Percentiles rank a stretch among this genome's conserved stretches.
Conservation (phyloP, 1,284 basidiomycete species). For the Malassezia nana region DNA sequence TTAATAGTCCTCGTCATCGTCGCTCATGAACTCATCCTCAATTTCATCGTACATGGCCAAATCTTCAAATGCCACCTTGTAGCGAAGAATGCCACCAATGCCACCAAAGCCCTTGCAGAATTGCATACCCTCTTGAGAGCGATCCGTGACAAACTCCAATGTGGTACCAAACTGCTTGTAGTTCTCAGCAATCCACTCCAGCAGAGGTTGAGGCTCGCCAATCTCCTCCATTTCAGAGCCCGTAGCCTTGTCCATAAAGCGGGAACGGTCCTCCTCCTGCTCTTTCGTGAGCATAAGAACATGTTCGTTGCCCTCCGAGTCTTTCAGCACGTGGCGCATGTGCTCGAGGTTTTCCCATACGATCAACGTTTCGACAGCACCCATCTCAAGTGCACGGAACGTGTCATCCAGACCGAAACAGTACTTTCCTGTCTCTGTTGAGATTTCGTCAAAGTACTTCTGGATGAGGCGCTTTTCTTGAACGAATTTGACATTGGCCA, state of each 20-base stretch:
- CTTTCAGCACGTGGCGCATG: slow-evolving; percentile 37
- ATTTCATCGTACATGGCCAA: slow-evolving; percentile 42
- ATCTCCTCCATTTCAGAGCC: slow-evolving; percentile 86
- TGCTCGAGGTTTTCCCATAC: slow-evolving; percentile 77
- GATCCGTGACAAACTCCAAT: slow-evolving; percentile 51
- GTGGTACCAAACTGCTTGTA: slow-evolving; percentile 95
- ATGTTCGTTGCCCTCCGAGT: slow-evolving; percentile 34
- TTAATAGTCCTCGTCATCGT: slow-evolving; percentile 34
- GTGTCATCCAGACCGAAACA: slow-evolving; percentile 98
- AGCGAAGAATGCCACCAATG: slow-evolving; percentile 79
- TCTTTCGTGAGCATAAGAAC: slow-evolving; percentile 43
- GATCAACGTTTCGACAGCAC: slow-evolving; percentile 90
- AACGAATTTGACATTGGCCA: slow-evolving; percentile 97
- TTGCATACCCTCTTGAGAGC: slow-evolving; percentile 91
- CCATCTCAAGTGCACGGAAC: slow-evolving; percentile 88
- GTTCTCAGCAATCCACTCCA: slow-evolving; percentile 91
- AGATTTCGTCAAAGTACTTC: slow-evolving; percentile 98
- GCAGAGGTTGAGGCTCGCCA: slow-evolving; percentile 40
- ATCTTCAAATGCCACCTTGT: slow-evolving; percentile 47
- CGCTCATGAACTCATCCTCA: slow-evolving; percentile 46
- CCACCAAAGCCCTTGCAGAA: slow-evolving; percentile 99
- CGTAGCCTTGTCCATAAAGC: slow-evolving; percentile 89
- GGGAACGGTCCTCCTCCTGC: slow-evolving; percentile 62
- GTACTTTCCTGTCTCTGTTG: slow-evolving; percentile 91
- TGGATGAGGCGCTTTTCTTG: slow-evolving; percentile 82